Base-by-base conservation (phyloP, 2,329 filamentous ascomycete genomes). In the Cordyceps cicadae region DNA sequence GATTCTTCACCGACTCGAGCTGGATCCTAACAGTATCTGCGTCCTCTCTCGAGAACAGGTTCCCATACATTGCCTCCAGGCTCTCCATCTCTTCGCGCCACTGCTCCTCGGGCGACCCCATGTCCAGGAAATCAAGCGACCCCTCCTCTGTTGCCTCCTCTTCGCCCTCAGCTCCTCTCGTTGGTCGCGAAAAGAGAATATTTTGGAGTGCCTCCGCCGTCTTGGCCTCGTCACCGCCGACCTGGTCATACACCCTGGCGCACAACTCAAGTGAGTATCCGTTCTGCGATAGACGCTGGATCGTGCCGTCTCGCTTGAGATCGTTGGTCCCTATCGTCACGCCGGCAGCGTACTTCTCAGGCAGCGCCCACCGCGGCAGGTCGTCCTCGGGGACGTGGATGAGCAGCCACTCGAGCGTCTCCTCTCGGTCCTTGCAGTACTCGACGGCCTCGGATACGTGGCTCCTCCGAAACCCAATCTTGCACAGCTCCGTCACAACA, bases 351-450 rank as follows among this genome's bases (percentile, higher is more conserved):
- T 99, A 99, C 63, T 87, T 89, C 74, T 95, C 92, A 0, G 94
- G 94, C 48, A 99, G 77, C 67, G 90, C 90, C 92, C 93, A 97
- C 7, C 83, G 79, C 1, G 94, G 94, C n/a, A 97, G 77, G 68
- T 97, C 94, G 70, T 99, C 94, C 70, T 99, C 94, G 1, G 94
- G 94, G 2, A 99, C 92, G 73, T 99, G 93, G 56, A 97, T 92
- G 54, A 99, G 81, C 17, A 99, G 81, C 94, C 94, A 99, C 72
- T 97, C 93, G 2, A 99, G 80, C 17, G 91, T 87, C 74, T 99
- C 94, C 71, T 97, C 92, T 34, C 88, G 83, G 70, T 96, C 92
- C 72, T 93, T 95, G 76, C 92, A 97, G 68, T 92, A 86, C 50
- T 85, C 85, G 1, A 89, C 84, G 9, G 94, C 93, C 75, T 99